These are phyloP conservation scores for Talaromyces funiculosus DNA, from an alignment of 2,329 filamentous ascomycete genomes.

Conservation along the genomic window DNA sequence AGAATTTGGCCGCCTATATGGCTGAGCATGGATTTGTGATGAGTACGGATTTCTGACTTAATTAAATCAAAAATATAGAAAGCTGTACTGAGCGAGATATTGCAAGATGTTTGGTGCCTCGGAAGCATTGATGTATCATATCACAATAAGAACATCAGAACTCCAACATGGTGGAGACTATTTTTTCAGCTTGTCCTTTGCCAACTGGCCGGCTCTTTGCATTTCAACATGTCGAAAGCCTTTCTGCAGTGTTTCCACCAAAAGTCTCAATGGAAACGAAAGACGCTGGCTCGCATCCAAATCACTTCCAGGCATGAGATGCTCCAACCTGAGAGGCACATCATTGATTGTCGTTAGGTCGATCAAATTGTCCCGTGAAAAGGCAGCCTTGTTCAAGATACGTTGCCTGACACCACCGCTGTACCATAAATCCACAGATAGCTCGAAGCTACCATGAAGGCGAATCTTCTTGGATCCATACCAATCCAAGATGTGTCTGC, in stretches of 20 bases:
- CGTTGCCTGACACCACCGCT: neutral
- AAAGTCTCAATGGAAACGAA: conserved; percentile 7
- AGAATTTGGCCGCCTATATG: conserved; percentile 20
- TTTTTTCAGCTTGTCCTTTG: neutral
- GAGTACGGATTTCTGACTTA: neutral
- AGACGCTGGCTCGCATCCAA: neutral
- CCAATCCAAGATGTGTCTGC: neutral
- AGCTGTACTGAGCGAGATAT: neutral
- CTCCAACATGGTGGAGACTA: neutral
- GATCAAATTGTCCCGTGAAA: neutral
- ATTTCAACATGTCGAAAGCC: conserved; percentile 2
- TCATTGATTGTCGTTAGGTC: neutral
- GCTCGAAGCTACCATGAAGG: neutral
- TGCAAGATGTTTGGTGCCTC: no score
- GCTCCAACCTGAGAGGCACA: neutral
- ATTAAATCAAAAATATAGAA: neutral
- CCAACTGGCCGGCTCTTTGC: neutral
- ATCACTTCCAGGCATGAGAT: neutral
- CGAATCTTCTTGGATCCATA: neutral
- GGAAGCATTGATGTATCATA: neutral
- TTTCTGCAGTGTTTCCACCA: conserved; percentile 7
- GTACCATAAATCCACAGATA: neutral
- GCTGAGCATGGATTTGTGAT: conserved; percentile 18
- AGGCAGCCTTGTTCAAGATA: neutral
- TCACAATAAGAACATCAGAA: neutral